A percentile compares a stretch with the other conserved stretches of the same genome.
Evolutionary conservation across 2,329 filamentous ascomycete species (phyloP).

Genomic region (Aspergillus sp.): DNA sequence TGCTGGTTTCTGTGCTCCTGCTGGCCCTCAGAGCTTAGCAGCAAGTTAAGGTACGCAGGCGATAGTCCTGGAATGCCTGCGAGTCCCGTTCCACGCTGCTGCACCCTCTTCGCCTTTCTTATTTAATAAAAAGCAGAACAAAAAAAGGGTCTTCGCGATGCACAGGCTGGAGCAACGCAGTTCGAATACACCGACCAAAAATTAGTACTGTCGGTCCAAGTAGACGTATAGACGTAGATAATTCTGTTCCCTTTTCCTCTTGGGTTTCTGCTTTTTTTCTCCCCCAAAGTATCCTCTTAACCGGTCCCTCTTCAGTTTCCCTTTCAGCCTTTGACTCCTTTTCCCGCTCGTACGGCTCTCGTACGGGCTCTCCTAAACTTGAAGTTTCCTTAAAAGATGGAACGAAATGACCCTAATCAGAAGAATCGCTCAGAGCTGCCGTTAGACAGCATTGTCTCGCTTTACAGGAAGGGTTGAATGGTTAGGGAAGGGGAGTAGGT

Average conservation of each 20-base stretch:
- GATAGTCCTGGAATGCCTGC: neutral
- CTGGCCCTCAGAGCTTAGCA: neutral
- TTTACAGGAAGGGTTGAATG: slow-evolving; percentile 36
- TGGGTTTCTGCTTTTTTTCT: slow-evolving; percentile 13
- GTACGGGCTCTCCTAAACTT: slow-evolving; percentile 21
- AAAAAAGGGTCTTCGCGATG: slow-evolving; percentile 16
- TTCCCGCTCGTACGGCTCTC: slow-evolving; percentile 10
- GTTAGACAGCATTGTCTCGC: slow-evolving; percentile 37
- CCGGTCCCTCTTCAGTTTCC: slow-evolving; percentile 6
- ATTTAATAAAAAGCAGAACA: slow-evolving; percentile 12
- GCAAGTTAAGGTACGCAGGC: slow-evolving; percentile 6
- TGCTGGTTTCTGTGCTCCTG: neutral
- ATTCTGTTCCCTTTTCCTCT: slow-evolving; percentile 6
- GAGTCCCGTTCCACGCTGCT: slow-evolving; percentile 19
- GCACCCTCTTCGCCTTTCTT: slow-evolving; percentile 9
- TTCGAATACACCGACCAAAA: slow-evolving; percentile 25
- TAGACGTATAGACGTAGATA: slow-evolving; percentile 21
- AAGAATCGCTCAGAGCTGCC: slow-evolving; percentile 34
- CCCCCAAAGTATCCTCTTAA: slow-evolving; percentile 9
- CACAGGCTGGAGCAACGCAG: slow-evolving; percentile 17
- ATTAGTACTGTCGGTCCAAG: slow-evolving; percentile 16
- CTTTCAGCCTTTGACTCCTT: slow-evolving; percentile 8
- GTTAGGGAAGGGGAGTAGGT: slow-evolving; percentile 17
- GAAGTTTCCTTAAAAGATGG: slow-evolving; percentile 31
- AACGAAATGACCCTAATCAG: slow-evolving; percentile 34